These are phyloP conservation scores for Neurospora sp. DNA, from an alignment of 2,329 filamentous ascomycete species.

Conservation along the genomic window DNA sequence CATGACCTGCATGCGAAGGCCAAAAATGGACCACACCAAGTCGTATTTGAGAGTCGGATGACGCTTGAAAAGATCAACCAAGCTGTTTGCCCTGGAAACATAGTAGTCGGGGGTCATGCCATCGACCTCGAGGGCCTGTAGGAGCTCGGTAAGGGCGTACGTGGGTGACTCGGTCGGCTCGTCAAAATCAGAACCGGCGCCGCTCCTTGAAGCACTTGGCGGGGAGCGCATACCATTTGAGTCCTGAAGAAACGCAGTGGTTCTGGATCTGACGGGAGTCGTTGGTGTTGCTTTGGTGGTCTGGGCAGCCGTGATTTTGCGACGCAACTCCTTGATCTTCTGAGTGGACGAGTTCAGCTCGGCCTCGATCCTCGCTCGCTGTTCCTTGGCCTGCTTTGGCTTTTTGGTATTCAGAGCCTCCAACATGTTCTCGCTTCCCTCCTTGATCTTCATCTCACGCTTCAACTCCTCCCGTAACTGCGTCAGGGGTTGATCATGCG, in stretches of 20 bases:
- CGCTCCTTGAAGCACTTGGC: constrained; percentile 43
- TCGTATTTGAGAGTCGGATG: constrained; percentile 94
- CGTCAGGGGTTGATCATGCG: constrained; percentile 64
- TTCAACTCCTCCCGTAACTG: constrained; percentile 76
- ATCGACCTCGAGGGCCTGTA: constrained; percentile 81
- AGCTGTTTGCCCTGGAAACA: constrained; percentile 78
- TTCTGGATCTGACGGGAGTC: constrained; percentile 44
- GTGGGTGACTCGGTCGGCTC: constrained; percentile 78
- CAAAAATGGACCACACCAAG: constrained; percentile 91
- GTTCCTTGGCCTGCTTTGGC: constrained; percentile 87
- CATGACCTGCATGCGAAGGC: constrained; percentile 88
- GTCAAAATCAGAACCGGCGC: constrained; percentile 53
- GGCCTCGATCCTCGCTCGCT: constrained; percentile 68
- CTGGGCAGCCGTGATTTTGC: constrained; percentile 51
- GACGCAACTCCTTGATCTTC: constrained; percentile 51
- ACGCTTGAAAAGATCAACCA: constrained; percentile 94
- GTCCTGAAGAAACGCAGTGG: constrained; percentile 35
- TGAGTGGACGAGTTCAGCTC: constrained; percentile 84
- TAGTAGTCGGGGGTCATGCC: constrained; percentile 92
- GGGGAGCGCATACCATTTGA: constrained; percentile 45
- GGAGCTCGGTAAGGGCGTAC: constrained; percentile 77
- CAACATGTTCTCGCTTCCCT: constrained; percentile 93
- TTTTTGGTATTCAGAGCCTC: constrained; percentile 93
- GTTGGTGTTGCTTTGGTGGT: constrained; percentile 38
- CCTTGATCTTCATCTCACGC: constrained; percentile 95